Conservation (phyloP, 2,329 filamentous ascomycete species). For the Alternaria hordeiaustralica region DNA sequence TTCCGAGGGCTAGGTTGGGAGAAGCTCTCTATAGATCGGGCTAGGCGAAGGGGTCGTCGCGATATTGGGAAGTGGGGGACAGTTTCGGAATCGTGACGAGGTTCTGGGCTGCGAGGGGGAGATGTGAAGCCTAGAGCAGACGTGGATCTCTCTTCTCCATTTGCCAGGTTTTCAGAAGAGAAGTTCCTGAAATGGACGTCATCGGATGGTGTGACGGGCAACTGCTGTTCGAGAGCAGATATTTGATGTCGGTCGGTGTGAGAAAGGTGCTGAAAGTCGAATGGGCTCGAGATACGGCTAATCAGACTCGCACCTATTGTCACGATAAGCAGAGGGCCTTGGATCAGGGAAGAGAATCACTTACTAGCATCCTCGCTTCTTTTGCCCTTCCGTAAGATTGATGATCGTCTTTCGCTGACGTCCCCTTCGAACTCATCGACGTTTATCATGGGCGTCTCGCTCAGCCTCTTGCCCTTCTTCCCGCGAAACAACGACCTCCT, state of each 20-base stretch:
- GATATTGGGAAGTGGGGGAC: slow-evolving; percentile 15
- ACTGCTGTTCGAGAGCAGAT: slow-evolving; percentile 57
- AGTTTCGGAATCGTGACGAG: slow-evolving; percentile 12
- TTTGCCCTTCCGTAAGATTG: slow-evolving; percentile 43
- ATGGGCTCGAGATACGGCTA: slow-evolving; percentile 64
- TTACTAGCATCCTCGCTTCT: slow-evolving; percentile 35
- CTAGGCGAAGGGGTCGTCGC: slow-evolving; percentile 33
- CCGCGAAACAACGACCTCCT: slow-evolving; percentile 45
- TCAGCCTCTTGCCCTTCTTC: slow-evolving; percentile 44
- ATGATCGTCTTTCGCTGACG: slow-evolving; percentile 34
- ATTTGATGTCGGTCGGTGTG: slow-evolving; percentile 65
- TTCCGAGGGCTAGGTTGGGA: slow-evolving; percentile 57
- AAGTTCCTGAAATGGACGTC: slow-evolving; percentile 48
- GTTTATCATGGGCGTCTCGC: slow-evolving; percentile 34
- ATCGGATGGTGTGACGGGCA: slow-evolving; percentile 52
- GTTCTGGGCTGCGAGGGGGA: slow-evolving; percentile 33
- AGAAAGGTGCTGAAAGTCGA: slow-evolving; percentile 69
- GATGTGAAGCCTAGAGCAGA: slow-evolving; percentile 26
- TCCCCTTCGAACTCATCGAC: slow-evolving; percentile 36
- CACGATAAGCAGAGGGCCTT: slow-evolving; percentile 12
- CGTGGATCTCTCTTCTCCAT: slow-evolving; percentile 21
- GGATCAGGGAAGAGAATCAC: slow-evolving; percentile 11
- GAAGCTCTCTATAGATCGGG: slow-evolving; percentile 59
- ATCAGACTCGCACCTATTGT: slow-evolving; percentile 34
- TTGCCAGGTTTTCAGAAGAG: slow-evolving; percentile 33